Evolutionary conservation across 2,329 filamentous ascomycete species (phyloP).

Genomic region (Diaporthe velutina): DNA sequence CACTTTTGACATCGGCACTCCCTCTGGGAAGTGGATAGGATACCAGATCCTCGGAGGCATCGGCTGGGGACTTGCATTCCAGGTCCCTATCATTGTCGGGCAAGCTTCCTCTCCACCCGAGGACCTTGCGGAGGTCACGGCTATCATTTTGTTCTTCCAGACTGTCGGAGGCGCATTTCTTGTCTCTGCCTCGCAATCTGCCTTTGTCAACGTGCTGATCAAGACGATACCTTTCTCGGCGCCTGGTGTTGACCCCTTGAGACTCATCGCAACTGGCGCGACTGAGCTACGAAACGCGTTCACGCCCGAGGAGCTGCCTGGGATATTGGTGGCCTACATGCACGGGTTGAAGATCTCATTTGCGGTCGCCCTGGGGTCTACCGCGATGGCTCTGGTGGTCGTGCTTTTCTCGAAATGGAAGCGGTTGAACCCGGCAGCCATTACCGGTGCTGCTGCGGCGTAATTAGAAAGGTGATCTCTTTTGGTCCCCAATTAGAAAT

Average conservation of each 20-base stretch:
- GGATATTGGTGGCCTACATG: conserved; percentile 70
- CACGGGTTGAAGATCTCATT: conserved; percentile 35
- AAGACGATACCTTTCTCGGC: conserved; percentile 44
- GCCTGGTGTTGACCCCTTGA: conserved; percentile 46
- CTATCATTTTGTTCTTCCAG: conserved; percentile 56
- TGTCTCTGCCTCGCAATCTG: conserved; percentile 56
- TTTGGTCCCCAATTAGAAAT: neutral
- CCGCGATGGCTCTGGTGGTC: conserved; percentile 30
- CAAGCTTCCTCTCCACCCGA: conserved; percentile 48
- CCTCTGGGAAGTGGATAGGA: conserved; percentile 57
- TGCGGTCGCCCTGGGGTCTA: conserved; percentile 19
- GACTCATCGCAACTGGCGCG: conserved; percentile 53
- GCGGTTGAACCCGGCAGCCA: conserved; percentile 33
- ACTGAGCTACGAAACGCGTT: conserved; percentile 66
- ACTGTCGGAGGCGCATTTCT: conserved; percentile 63
- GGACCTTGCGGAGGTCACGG: conserved; percentile 55
- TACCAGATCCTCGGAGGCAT: conserved; percentile 62
- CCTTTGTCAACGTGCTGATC: conserved; percentile 54
- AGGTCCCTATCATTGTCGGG: conserved; percentile 58
- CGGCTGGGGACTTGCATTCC: conserved; percentile 58
- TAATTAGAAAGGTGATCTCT: neutral
- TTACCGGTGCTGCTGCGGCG: conserved; percentile 19
- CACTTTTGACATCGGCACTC: conserved; percentile 51
- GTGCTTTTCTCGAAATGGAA: conserved; percentile 33
- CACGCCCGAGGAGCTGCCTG: conserved; percentile 55